These are phyloP conservation scores for Plasmodium falciparum DNA, from an alignment of 169 alveolate genomes.

Conservation along the genomic window DNA sequence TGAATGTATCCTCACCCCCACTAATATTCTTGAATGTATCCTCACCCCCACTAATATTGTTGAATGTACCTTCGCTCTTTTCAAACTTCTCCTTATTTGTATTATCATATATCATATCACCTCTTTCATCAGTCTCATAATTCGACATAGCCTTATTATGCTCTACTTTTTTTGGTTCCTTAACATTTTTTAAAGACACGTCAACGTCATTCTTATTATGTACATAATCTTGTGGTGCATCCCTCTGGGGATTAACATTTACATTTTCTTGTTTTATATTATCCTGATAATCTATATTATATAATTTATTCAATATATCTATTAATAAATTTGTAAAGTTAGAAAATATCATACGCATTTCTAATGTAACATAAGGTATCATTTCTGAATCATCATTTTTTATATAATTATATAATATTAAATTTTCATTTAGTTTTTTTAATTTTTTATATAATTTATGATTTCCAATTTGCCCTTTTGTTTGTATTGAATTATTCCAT, in stretches of 20 bases:
- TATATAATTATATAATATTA: slow-evolving; percentile 30
- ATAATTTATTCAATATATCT: slow-evolving; percentile 26
- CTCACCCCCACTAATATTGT: neutral
- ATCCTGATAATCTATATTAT: slow-evolving; percentile 10
- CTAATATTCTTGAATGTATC: no score
- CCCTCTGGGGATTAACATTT: neutral
- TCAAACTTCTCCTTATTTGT: neutral
- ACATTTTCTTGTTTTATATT: neutral
- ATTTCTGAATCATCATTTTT: neutral
- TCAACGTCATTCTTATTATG: neutral
- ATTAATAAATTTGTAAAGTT: slow-evolving; percentile 12
- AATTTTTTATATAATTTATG: slow-evolving; percentile 21
- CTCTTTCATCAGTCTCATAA: neutral
- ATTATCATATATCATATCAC: neutral
- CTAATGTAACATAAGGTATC: slow-evolving; percentile 4
- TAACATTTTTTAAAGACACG: neutral
- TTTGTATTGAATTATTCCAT: slow-evolving; percentile 28
- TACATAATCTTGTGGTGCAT: neutral
- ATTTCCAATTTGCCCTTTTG: neutral
- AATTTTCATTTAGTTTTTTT: slow-evolving; percentile 22
- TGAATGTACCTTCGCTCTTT: neutral
- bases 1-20: no score
- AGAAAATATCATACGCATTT: slow-evolving; percentile 29
- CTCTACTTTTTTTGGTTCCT: neutral
- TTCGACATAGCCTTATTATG: neutral